Base-by-base conservation (phyloP, 208 protist species). In the Trypanosoma conorhini region DNA sequence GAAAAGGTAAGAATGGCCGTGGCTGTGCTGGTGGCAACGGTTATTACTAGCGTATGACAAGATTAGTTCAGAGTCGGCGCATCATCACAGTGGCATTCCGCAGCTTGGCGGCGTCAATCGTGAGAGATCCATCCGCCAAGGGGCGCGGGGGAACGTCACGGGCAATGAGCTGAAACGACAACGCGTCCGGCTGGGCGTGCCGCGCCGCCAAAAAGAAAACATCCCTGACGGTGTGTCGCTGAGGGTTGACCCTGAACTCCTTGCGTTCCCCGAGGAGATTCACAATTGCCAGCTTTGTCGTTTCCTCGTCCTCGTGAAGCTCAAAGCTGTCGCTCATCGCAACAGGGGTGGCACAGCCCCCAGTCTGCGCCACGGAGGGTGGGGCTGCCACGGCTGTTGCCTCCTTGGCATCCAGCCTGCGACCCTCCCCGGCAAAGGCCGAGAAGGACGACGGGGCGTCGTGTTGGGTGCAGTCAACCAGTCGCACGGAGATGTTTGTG, bases 201-300 rank as follows among this genome's bases (percentile, higher is more conserved):
- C 84, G 75, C 0, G 91, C 81, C 9, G 74, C 74, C 22, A 93
- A 64, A 35, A 61, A 28, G 77, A 91, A 94, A 31, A 96, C 66
- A 63, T 96, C 91, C 40, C 73, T 73, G 33, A 96, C 86, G 0
- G 86, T 92, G 76, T 94, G 88, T 0, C 83, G 84, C 3, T 72
- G 74, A 12, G 91, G 85, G 63, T 96, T 93, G 44, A 96, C 77
- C 51, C 69, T 80, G 5, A 94, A 75, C 71, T 91, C 82, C 52
- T 74, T 79, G 54, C 80, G 77, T 56, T 88, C 77, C 0, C 88
- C 91, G 0, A 69, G 59, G 46, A 85, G 79, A 63, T 83, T 91
- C 21, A 96, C 70, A 56, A 96, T 73, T 26, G 81, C 76, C 38
- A 96, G 57, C 44, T 80, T 78, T 30, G 85, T 80, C n/a, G 72